Percentiles rank a stretch among this genome's conserved stretches.
phyloP scores from a whole-genome alignment of 192 early-diverging fungal species.

The Chytriomyces confervae region DNA sequence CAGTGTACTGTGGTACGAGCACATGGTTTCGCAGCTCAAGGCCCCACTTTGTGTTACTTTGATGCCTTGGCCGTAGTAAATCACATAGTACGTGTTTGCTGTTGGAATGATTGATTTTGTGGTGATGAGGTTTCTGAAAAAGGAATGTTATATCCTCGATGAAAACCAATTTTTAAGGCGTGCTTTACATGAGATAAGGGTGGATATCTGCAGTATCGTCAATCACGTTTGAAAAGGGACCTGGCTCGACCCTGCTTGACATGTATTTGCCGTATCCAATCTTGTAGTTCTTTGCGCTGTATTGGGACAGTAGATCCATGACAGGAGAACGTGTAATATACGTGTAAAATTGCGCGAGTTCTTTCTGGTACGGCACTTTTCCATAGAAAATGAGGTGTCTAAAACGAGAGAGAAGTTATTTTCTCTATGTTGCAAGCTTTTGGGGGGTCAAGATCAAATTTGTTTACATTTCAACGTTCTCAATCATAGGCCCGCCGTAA shows the following conservation, averaged over 20 bases:
- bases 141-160: not conserved
- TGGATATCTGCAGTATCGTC: too few relatives aligned
- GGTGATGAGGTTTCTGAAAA: not conserved
- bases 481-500: not conserved
- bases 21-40: not conserved
- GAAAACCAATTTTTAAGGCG: not conserved
- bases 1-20: not conserved
- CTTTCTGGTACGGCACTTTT: slow-evolving; percentile 1
- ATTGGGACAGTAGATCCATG: slow-evolving; percentile 13
- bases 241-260: not conserved
- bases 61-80: not conserved
- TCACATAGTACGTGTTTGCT: not conserved
- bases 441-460: too few relatives aligned
- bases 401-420: not conserved
- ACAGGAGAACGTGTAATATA: slow-evolving; percentile 3
- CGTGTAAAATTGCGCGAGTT: slow-evolving; percentile 36
- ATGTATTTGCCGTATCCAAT: not conserved
- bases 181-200: not conserved
- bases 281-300: not conserved
- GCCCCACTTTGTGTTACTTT: not conserved
- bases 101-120: not conserved
- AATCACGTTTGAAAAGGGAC: too few relatives aligned
- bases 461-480: not conserved
- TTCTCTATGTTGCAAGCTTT: not conserved
- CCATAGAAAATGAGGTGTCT: slow-evolving; percentile 34